Evolutionary conservation across 495 filamentous ascomycete species (phyloP).

Genomic region (Clohesyomyces aquaticus): DNA sequence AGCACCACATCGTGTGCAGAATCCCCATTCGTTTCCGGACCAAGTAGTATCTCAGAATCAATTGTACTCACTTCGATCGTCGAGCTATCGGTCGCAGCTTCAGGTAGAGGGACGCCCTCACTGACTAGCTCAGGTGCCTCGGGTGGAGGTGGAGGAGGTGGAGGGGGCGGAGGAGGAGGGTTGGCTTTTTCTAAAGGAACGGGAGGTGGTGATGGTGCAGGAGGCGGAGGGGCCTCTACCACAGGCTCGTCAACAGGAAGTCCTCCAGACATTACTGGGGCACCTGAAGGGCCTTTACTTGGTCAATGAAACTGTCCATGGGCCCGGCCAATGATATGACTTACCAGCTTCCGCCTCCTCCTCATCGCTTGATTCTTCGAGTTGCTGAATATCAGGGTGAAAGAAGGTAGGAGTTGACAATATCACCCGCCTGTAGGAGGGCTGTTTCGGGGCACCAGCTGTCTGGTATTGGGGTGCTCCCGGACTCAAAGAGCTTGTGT

Average conservation of each 20-base stretch:
- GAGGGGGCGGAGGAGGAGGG: constrained; percentile 14
- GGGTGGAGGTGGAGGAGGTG: constrained; percentile 15
- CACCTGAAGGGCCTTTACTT: constrained; percentile 14
- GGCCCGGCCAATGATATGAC: background rate
- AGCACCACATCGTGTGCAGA: background rate
- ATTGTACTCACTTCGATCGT: background rate
- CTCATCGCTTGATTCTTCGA: constrained; percentile 22
- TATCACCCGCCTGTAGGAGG: constrained; percentile 22
- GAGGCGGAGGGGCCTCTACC: constrained; percentile 28
- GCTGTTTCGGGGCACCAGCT: background rate
- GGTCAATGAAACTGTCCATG: constrained; percentile 9
- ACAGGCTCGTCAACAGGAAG: constrained; percentile 11
- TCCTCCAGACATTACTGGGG: constrained; percentile 13
- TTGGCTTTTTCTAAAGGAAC: constrained; percentile 18
- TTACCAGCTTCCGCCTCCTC: constrained; percentile 19
- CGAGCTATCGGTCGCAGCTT: background rate
- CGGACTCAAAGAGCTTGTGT: constrained; percentile 5
- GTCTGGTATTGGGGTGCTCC: constrained; percentile 5
- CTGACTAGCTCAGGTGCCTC: background rate
- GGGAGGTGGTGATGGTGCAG: constrained; percentile 11
- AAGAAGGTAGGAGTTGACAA: constrained; percentile 26
- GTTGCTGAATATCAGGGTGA: constrained; percentile 25
- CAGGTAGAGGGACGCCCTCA: background rate
- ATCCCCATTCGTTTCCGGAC: constrained; percentile 12
- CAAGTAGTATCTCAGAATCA: background rate